phyloP scores from a whole-genome alignment of 2,329 filamentous ascomycete genomes.

The Penicillium sp. region DNA sequence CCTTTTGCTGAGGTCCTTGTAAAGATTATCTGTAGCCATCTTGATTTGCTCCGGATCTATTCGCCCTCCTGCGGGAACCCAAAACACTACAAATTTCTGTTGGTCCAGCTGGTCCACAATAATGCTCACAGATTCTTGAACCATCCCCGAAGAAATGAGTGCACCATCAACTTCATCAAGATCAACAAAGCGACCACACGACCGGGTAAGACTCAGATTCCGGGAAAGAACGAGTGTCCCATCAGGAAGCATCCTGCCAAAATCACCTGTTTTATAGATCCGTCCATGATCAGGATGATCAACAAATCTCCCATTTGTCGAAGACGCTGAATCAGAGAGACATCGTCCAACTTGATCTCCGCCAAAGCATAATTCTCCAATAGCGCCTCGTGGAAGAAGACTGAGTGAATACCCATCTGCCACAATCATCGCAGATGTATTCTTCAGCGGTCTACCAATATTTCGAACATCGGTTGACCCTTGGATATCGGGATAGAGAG shows the following conservation, averaged over 20 bases:
- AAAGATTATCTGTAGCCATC: constrained; percentile 48
- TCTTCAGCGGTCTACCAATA: constrained; percentile 71
- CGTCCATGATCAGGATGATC: constrained; percentile 66
- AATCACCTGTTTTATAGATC: constrained; percentile 79
- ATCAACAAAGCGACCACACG: constrained; percentile 77
- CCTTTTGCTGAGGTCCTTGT: constrained; percentile 52
- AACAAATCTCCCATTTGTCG: constrained; percentile 68
- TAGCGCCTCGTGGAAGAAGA: constrained; percentile 65
- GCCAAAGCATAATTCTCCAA: constrained; percentile 84
- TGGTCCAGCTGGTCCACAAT: constrained; percentile 49
- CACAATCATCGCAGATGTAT: constrained; percentile 72
- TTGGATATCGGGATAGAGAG: constrained; percentile 63
- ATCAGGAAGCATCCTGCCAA: constrained; percentile 74
- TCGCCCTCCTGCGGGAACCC: constrained; percentile 50
- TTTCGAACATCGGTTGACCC: constrained; percentile 64
- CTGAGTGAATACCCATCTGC: constrained; percentile 45
- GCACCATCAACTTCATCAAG: constrained; percentile 70
- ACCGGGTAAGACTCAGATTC: constrained; percentile 72
- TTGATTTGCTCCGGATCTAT: constrained; percentile 5
- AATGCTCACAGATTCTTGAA: constrained; percentile 65
- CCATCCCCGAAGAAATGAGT: constrained; percentile 53
- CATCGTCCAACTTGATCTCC: constrained; percentile 67
- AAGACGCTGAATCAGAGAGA: constrained; percentile 29
- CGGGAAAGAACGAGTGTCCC: constrained; percentile 72
- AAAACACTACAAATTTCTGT: constrained; percentile 67